Percentiles rank a stretch among this genome's conserved stretches.
These are phyloP conservation scores for Kandelia obovata DNA, from an alignment of 345 rosid species.

Conservation along the genomic window DNA sequence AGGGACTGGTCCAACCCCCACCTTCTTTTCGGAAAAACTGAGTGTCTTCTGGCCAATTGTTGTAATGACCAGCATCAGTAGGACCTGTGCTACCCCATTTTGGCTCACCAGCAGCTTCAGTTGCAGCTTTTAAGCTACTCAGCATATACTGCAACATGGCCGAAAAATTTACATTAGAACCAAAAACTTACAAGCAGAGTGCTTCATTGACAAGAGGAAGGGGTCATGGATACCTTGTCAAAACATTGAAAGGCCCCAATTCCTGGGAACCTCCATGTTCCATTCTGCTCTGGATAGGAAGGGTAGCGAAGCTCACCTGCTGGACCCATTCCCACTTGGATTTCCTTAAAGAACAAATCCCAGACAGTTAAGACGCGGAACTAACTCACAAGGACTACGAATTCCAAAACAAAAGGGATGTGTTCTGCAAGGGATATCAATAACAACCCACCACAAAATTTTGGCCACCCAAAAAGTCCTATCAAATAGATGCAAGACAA, in stretches of 20 bases:
- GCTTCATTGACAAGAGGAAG: neutral
- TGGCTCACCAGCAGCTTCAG: conserved; percentile 84
- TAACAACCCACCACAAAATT: too few species aligned
- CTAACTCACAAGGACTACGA: neutral
- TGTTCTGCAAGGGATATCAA: neutral
- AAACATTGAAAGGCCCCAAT: conserved; percentile 98
- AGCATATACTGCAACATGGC: conserved; percentile 61
- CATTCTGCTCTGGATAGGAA: conserved; percentile 81
- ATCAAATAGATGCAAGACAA: too few species aligned
- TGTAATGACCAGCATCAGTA: conserved; percentile 91
- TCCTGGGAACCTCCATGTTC: conserved; percentile 94
- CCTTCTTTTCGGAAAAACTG: conserved; percentile 69
- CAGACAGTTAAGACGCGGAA: neutral
- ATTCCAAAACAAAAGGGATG: neutral
- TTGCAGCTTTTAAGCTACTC: conserved; percentile 80
- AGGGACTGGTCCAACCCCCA: conserved; percentile 80
- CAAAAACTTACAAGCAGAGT: conserved; percentile 7
- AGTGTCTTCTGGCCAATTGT: conserved; percentile 96
- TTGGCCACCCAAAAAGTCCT: too few species aligned
- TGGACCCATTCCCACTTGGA: conserved; percentile 99
- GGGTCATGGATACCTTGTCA: conserved; percentile 53
- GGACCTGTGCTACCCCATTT: conserved; percentile 96
- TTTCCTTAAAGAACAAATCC: conserved; percentile 54
- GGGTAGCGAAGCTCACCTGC: conserved; percentile 97
- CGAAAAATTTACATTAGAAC: conserved; percentile 32